Conservation (phyloP, 2,329 filamentous ascomycete species). For the Aureobasidium sp. region DNA sequence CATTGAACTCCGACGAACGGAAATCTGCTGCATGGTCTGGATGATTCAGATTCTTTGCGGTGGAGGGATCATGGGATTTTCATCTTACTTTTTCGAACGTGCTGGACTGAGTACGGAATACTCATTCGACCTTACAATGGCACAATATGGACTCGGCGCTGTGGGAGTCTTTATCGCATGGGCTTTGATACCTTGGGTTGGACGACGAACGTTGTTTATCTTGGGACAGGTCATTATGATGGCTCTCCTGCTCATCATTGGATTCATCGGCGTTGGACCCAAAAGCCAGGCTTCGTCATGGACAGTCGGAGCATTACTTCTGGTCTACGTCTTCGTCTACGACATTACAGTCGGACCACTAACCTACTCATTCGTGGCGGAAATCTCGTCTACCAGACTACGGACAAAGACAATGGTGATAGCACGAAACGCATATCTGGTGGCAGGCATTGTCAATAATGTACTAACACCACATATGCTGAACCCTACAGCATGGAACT, state of each 20-base stretch:
- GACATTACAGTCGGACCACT: constrained; percentile 35
- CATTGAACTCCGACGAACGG: constrained; percentile 52
- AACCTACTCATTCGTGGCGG: constrained; percentile 34
- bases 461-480: constrained; percentile 33
- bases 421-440: constrained; percentile 34
- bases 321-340: constrained; percentile 51
- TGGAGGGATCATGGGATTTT: constrained; percentile 38
- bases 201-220: constrained; percentile 46
- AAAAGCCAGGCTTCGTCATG: constrained; percentile 31
- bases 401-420: constrained; percentile 34
- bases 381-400: constrained; percentile 33
- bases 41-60: constrained; percentile 38
- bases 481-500: constrained; percentile 27
- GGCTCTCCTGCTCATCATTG: constrained; percentile 30
- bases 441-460: constrained; percentile 29
- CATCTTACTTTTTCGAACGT: constrained; percentile 43
- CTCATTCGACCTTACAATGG: constrained; percentile 43
- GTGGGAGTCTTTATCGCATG: constrained; percentile 33
- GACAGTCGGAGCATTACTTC: constrained; percentile 53
- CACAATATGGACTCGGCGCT: constrained; percentile 31
- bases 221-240: constrained; percentile 38
- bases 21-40: constrained; percentile 44
- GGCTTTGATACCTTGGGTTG: constrained; percentile 40
- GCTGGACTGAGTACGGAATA: constrained; percentile 40
- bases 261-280: constrained; percentile 26